Conservation (phyloP, 352 stramenopile genomes). For the Phytopythium litorale region DNA sequence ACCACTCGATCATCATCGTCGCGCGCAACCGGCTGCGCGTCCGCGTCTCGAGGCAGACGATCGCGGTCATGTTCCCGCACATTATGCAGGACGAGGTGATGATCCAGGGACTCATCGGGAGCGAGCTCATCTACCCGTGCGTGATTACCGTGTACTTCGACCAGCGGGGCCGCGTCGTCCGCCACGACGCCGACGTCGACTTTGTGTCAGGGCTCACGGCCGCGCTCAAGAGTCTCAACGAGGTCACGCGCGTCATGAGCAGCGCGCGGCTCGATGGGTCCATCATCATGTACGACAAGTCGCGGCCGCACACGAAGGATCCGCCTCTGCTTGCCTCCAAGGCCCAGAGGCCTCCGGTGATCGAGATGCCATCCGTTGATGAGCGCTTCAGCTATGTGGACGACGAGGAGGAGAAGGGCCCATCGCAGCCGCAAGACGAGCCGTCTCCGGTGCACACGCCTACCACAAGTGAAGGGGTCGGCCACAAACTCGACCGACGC, state of each 20-base stretch:
- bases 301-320: background rate
- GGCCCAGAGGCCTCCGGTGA: background rate
- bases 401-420: constrained; percentile 1
- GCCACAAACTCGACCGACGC: background rate
- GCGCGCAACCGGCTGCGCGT: constrained; percentile 9
- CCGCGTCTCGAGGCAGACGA: background rate
- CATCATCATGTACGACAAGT: constrained; percentile 10
- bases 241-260: constrained; percentile 16
- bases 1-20: constrained; percentile 12
- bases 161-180: constrained; percentile 17
- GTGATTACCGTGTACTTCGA: constrained; percentile 27
- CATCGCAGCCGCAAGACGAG: background rate
- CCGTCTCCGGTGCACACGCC: constrained; percentile 2
- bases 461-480: background rate
- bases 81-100: too few species aligned
- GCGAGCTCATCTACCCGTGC: constrained; percentile 21
- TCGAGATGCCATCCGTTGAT: background rate
- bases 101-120: background rate
- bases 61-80: too few species aligned
- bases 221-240: constrained; percentile 11
- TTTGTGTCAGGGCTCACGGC: constrained; percentile 19
- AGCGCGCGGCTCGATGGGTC: constrained; percentile 12
- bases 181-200: constrained; percentile 17
- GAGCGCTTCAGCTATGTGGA: background rate
- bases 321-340: background rate